These are phyloP conservation scores for Venturia aucupariae DNA, from an alignment of 2,329 filamentous ascomycete genomes.

Conservation along the genomic window DNA sequence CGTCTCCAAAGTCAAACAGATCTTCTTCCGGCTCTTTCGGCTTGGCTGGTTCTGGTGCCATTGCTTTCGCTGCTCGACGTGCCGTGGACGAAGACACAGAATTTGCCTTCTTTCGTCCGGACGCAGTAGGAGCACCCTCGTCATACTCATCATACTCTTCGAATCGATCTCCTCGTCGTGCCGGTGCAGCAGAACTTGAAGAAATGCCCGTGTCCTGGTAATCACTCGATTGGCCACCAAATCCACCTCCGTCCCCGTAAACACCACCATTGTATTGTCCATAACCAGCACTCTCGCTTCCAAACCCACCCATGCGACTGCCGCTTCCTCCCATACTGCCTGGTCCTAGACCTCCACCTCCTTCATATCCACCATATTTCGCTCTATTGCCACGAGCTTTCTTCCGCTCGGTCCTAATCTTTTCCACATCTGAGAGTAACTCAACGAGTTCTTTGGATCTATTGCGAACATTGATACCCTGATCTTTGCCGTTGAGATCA, in stretches of 20 bases:
- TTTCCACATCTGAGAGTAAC: conserved; percentile 83
- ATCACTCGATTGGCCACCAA: conserved; percentile 60
- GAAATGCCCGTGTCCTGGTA: conserved; percentile 22
- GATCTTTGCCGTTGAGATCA: conserved; percentile 91
- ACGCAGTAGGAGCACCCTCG: conserved; percentile 53
- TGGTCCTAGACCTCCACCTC: conserved; percentile 51
- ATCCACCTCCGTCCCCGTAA: conserved; percentile 92
- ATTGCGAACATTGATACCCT: conserved; percentile 95
- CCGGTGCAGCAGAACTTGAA: conserved; percentile 55
- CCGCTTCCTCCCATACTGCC: conserved; percentile 49
- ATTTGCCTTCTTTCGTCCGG: conserved; percentile 44
- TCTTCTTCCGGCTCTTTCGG: conserved; percentile 84
- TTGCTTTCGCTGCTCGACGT: conserved; percentile 26
- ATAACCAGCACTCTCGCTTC: conserved; percentile 58
- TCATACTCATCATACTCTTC: conserved; percentile 98
- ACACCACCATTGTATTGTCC: conserved; percentile 65
- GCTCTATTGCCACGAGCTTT: conserved; percentile 84
- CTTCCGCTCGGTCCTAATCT: conserved; percentile 66
- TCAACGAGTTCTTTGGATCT: conserved; percentile 92
- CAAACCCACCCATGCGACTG: conserved; percentile 84
- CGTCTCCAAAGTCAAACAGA: conserved; percentile 81
- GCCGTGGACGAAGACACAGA: conserved; percentile 14
- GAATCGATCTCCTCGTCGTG: conserved; percentile 61
- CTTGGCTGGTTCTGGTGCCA: conserved; percentile 61
- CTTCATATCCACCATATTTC: conserved; percentile 93